Evolutionary conservation across 768 basidiomycete genomes (phyloP).

Genomic region (Coprinopsis marcescibilis): DNA sequence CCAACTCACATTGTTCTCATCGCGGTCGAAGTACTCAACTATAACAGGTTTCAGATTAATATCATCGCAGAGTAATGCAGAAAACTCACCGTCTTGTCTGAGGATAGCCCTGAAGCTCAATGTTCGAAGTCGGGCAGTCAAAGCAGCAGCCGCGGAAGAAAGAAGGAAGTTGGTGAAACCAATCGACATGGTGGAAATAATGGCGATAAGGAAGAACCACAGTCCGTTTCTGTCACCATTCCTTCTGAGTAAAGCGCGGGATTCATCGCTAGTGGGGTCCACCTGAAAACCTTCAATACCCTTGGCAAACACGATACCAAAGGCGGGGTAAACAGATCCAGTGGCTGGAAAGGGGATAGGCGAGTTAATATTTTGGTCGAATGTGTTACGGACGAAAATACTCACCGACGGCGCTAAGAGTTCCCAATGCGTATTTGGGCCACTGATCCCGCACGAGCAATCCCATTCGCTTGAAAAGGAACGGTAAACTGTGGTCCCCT

Average conservation of each 20-base stretch:
- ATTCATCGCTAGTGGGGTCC: conserved; percentile 31
- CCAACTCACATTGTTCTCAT: conserved; percentile 70
- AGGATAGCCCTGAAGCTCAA: conserved; percentile 76
- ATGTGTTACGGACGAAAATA: conserved; percentile 11
- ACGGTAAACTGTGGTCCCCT: conserved; percentile 39
- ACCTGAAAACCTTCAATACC: conserved; percentile 54
- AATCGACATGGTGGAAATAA: conserved; percentile 57
- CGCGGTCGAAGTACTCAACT: conserved; percentile 88
- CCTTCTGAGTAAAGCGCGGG: too few species aligned
- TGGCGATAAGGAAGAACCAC: conserved; percentile 77
- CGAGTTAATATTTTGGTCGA: conserved; percentile 5
- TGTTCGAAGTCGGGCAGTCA: conserved; percentile 67
- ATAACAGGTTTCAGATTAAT: conserved; percentile 9
- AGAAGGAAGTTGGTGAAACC: conserved; percentile 70
- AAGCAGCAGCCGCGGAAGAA: conserved; percentile 55
- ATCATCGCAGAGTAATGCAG: not conserved
- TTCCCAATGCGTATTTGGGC: conserved; percentile 53
- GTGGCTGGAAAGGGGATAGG: conserved; percentile 28
- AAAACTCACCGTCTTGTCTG: conserved; percentile 72
- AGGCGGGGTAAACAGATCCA: conserved; percentile 68
- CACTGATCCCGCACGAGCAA: conserved; percentile 54
- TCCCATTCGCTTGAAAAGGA: conserved; percentile 70
- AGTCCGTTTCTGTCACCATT: conserved; percentile 71
- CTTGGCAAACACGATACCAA: conserved; percentile 65
- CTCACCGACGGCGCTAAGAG: conserved; percentile 46